Evolutionary conservation across 306 rosid genomes (phyloP).

Genomic region (Fragaria iinumae): DNA sequence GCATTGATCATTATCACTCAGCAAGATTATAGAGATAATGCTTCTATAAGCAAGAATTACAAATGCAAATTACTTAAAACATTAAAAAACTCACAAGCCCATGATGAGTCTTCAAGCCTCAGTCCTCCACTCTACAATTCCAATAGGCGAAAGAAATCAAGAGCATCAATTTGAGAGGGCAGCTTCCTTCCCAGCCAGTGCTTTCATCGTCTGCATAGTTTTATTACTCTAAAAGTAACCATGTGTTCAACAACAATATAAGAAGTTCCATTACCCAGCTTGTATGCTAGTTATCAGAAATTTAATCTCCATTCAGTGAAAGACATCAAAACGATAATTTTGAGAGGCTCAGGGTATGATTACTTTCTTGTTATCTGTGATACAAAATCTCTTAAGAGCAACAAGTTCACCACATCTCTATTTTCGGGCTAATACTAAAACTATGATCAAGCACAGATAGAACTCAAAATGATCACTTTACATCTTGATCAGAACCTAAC

Average conservation of each 20-base stretch:
- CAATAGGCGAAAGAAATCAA: slow-evolving; percentile 35
- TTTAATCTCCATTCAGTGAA: not conserved
- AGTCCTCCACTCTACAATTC: slow-evolving; percentile 99
- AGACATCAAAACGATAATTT: too few species aligned
- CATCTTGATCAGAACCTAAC: too few species aligned
- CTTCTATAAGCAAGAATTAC: not conserved
- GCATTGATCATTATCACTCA: too few species aligned
- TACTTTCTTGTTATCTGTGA: not conserved
- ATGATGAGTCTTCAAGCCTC: slow-evolving; percentile 97
- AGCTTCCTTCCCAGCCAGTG: not conserved
- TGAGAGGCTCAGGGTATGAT: not conserved
- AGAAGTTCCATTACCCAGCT: not conserved
- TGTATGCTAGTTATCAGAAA: not conserved
- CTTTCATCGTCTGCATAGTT: not conserved
- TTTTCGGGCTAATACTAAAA: not conserved
- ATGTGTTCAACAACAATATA: not conserved
- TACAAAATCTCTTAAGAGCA: not conserved
- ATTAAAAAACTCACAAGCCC: slow-evolving; percentile 69
- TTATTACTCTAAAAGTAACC: not conserved
- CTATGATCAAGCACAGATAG: not conserved
- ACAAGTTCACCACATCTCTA: not conserved
- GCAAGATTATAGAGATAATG: too few species aligned
- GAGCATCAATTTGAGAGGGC: not conserved
- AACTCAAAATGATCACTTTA: not conserved
- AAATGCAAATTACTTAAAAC: not conserved